Percentiles rank a stretch among this genome's conserved stretches.
phyloP scores from a whole-genome alignment of 441 rosid genomes.

The Gossypium gossypioides region DNA sequence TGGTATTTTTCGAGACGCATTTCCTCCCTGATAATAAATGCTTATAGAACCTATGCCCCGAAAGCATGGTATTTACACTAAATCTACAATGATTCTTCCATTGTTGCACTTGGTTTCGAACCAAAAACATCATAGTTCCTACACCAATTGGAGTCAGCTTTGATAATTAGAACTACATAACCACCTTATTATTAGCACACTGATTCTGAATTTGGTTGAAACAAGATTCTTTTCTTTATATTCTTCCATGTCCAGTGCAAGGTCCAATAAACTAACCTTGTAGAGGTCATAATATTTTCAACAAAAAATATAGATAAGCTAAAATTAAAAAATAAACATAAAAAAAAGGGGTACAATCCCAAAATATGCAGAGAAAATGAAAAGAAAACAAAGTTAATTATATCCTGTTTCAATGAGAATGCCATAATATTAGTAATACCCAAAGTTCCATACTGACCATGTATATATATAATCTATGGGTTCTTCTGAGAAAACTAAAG shows the following conservation, averaged over 20 bases:
- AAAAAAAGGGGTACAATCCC: neutral
- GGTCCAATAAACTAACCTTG: neutral
- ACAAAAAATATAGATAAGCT: no score
- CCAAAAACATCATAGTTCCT: conserved; percentile 21
- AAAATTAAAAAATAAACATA: no score
- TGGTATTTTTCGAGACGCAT: conserved; percentile 4
- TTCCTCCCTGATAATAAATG: conserved; percentile 14
- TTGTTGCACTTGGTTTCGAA: conserved; percentile 10
- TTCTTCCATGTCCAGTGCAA: neutral
- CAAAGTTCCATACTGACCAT: neutral
- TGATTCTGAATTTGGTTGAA: neutral
- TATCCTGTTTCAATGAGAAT: neutral
- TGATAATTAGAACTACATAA: neutral
- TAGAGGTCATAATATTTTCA: no score
- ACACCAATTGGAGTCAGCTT: neutral
- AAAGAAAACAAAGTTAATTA: neutral
- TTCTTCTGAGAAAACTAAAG: neutral
- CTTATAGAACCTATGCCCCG: conserved; percentile 10
- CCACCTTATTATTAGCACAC: neutral
- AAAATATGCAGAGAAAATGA: neutral
- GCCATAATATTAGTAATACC: neutral
- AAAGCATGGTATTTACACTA: conserved; percentile 6
- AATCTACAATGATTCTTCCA: conserved; percentile 15
- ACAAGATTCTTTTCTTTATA: neutral
- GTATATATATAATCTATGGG: neutral